Evolutionary conservation across 495 filamentous ascomycete species (phyloP), one percentile per base, ranked within the genome.

Genomic region (Penicilliopsis zonata): DNA sequence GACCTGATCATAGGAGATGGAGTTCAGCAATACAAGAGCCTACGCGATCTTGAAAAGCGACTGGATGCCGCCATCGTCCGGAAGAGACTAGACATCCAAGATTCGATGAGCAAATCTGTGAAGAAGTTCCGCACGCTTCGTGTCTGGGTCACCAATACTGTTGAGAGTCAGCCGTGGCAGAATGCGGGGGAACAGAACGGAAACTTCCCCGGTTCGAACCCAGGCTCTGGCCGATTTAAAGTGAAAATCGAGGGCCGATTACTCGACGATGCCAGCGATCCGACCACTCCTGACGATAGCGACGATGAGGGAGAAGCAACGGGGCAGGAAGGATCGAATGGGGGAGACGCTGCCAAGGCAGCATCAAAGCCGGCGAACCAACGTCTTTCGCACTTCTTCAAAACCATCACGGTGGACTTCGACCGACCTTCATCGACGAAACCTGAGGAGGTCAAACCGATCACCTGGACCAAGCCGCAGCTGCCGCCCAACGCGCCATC

Each of bases 141-240:
- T 40, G 76, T 99, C 35, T 96, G 86, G 85, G 80, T 99, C 40
- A 85, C 80, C 48, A 99, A 99, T 52, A 94, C 87, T 1, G 82
- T 79, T 14, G 87, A 96, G 55, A 81, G 82, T 44, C 92, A 96
- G 55, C 79, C 82, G 12, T 95, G 92, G 92, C 92, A 96, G 61
- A 68, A 63, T 10, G 72, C 63, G 37, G 59, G 52, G 18, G 48
- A 46, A 14, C 49, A 43, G 22, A 47, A 45, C 19, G 44, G 41
- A 2, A 30, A 33, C 19, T 41, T 37, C 10, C 32, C 49, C n/a
- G 50, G 52, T 9, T 48, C 33, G 33, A 59, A 49, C 37, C 59
- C 62, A n/a, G 62, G 62, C 23, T 63, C 58, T 2, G 62, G 59
- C 7, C 81, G 78, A 5, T 96, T 88, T 51, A 77, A 80, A 24